These are phyloP conservation scores for Dimargaris cristalligena DNA, from an alignment of 192 early-diverging fungal species.

Conservation along the genomic window DNA sequence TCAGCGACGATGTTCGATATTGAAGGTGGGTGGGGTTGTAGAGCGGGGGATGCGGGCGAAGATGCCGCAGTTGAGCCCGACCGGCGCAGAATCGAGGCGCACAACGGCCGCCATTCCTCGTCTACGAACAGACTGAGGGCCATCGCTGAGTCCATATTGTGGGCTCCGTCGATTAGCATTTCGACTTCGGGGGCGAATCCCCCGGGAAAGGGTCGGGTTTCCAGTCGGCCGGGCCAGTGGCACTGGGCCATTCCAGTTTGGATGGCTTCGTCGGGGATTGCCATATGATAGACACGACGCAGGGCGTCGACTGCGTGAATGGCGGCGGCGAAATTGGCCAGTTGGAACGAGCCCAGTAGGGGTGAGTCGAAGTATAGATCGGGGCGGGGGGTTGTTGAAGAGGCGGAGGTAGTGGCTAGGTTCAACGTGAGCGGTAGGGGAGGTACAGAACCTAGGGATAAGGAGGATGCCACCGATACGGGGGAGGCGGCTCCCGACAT, in stretches of 20 bases:
- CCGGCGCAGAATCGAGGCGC: slow-evolving; percentile 28
- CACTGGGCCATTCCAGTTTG: slow-evolving; percentile 33
- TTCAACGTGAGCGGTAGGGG: too few relatives aligned
- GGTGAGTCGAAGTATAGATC: slow-evolving; percentile 24
- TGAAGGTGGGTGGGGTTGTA: too few relatives aligned
- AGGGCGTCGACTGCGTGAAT: slow-evolving; percentile 31
- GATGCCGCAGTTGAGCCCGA: neutral
- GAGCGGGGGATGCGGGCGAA: neutral
- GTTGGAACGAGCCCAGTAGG: slow-evolving; percentile 50
- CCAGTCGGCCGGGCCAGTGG: slow-evolving; percentile 64
- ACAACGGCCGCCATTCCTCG: slow-evolving; percentile 59
- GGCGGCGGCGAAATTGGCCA: slow-evolving; percentile 49
- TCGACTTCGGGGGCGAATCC: neutral
- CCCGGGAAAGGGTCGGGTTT: slow-evolving; percentile 15
- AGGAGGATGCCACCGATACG: too few relatives aligned
- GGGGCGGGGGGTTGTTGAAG: too few relatives aligned
- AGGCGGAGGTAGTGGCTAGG: neutral
- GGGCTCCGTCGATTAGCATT: neutral
- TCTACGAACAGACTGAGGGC: slow-evolving; percentile 38
- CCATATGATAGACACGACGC: slow-evolving; percentile 11
- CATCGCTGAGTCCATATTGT: neutral
- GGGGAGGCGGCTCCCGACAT: too few relatives aligned
- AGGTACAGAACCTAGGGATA: too few relatives aligned
- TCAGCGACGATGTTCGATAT: too few relatives aligned
- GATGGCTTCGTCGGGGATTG: slow-evolving; percentile 17